Base-by-base conservation (phyloP, 2,329 filamentous ascomycete genomes). In the Metarhizium humberi region DNA sequence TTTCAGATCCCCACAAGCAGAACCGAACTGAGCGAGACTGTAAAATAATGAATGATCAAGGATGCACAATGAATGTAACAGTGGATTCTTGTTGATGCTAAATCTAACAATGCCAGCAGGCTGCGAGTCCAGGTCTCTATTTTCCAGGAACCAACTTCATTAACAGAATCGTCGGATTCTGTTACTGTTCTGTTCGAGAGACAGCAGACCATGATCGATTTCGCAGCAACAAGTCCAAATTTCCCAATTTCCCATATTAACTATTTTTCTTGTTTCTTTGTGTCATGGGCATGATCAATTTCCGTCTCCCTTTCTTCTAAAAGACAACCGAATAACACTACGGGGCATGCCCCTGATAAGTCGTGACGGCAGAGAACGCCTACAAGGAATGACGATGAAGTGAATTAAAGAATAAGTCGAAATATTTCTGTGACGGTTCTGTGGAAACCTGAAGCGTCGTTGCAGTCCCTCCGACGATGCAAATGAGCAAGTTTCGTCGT, bases 341-440 rank as follows among this genome's bases (percentile, higher is more conserved):
- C 29, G 34, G 38, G 50, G 25, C 46, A 51, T 16, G 54, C 54
- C 55, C 54, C 61, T 61, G 59, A 51, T 61, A 66, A 61, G 62
- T 68, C 64, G 59, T 68, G 60, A 67, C 58, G 56, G 60, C 62
- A 59, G 65, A 67, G 59, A 25, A 57, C 56, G 61, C 38, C 64
- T 56, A 71, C 53, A 72, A 71, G 57, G 71, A 73, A 58, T 69
- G 71, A 72, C 68, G 63, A 58, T 61, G 69, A 73, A 73, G 60
- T 60, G 68, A 70, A 73, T 71, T 70, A 71, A 51, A 40, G 34
- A 42, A 38, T 18, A 13, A 32, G 13, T n/a, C 2, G 16, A 40
- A 45, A 34, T 29, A 42, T 48, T 16, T 25, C n/a, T 36, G 11
- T 52, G 36, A 13, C 50, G 34, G 36, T 55, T 25, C 30, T 18